Percentiles rank a stretch among this genome's conserved stretches.
Conservation (phyloP, 83 land plant genomes). For the Picea abies region DNA sequence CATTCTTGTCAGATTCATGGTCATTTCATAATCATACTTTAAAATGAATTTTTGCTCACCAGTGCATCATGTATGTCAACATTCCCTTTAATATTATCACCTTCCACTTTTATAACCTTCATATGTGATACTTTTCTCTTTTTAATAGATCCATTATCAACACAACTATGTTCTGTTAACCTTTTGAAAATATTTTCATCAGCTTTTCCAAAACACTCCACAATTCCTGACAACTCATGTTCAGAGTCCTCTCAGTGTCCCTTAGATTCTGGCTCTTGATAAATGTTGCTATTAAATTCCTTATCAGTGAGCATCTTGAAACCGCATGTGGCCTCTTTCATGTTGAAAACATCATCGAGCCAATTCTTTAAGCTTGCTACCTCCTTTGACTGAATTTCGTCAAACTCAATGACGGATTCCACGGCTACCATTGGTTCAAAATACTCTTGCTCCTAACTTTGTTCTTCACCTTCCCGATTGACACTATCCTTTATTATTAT, state of each 20-base stretch:
- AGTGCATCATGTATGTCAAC: background rate
- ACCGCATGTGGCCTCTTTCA: background rate
- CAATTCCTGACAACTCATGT: background rate
- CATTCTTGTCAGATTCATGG: background rate
- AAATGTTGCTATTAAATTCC: background rate
- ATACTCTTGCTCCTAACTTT: constrained; percentile 48
- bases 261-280: background rate
- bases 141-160: background rate
- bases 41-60: background rate
- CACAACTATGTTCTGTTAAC: background rate
- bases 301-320: no score
- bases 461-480: constrained; percentile 63
- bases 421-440: background rate
- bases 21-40: background rate
- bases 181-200: background rate
- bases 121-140: background rate
- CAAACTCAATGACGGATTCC: constrained; percentile 36
- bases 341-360: background rate
- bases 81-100: background rate
- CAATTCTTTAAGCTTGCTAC: background rate
- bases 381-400: constrained; percentile 32
- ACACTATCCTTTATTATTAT: no score
- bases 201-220: background rate
- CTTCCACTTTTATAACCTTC: background rate
- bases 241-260: background rate